Evolutionary conservation across 768 basidiomycete species (phyloP), one percentile per base, ranked within the genome.

Genomic region (Symmetrospora coprosmae): DNA sequence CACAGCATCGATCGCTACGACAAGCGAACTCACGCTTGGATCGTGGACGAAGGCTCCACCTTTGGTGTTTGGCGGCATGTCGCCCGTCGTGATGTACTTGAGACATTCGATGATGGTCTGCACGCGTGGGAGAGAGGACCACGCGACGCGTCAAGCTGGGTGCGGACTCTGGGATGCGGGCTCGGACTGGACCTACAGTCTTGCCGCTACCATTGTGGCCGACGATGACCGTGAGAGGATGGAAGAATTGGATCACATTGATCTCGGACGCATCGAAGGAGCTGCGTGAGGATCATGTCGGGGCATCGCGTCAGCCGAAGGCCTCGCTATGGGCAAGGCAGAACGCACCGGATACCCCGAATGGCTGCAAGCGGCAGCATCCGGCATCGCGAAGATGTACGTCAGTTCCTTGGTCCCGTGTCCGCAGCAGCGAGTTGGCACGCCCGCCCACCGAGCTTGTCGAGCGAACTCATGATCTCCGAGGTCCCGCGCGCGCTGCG

Each of bases 1-100:
- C n/a, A n/a, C n/a, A n/a, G n/a, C n/a, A n/a, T n/a, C n/a, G n/a
- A n/a, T n/a, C n/a, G n/a, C n/a, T n/a, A n/a, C n/a, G n/a, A n/a
- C n/a, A n/a, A n/a, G n/a, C n/a, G n/a, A n/a, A 11, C 69, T 35
- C 16, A 69, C 72, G 64, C 94, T 94, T 1, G 94, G 94, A 73
- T 99, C 94, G 72, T 99, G 94, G 2, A 99, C 75, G 73, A 97
- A 99, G 0, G 94, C 94, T n/a, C 92, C 94, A 31, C 92, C 92
- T 63, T 90, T 88, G 23, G 91, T 88, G 70, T 92, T 92, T 1
- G 94, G 87, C 0, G 94, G 94, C 67, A 97, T 85, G 72, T 97
- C 92, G 28, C 94, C 94, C 0, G 94, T 99, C 0, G 94, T 94
- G 11, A 88, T 89, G 71, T 99, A 99, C 76, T 97, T 97, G 72